Percentiles rank a stretch among this genome's conserved stretches.
These are phyloP conservation scores for Grosmannia serpens DNA, from an alignment of 2,329 filamentous ascomycete genomes.

Conservation along the genomic window DNA sequence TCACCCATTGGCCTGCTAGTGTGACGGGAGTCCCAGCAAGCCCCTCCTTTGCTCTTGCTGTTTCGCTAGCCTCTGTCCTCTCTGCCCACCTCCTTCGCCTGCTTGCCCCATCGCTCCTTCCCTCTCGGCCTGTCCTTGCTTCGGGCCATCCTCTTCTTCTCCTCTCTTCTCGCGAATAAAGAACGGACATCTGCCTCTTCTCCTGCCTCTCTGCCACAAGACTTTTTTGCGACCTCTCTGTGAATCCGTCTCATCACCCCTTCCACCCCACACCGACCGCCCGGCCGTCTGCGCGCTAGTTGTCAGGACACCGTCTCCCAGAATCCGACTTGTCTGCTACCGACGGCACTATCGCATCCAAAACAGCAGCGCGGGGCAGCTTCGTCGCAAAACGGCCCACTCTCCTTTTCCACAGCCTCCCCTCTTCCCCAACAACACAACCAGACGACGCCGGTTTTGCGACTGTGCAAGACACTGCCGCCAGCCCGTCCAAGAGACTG, in stretches of 20 bases:
- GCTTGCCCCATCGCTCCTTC: neutral
- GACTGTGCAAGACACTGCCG: neutral
- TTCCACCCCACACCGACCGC: neutral
- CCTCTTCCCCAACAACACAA: neutral
- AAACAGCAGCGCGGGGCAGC: conserved; percentile 10
- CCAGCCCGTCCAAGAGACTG: neutral
- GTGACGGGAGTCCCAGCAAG: neutral
- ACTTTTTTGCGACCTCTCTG: neutral
- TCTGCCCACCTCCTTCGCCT: neutral
- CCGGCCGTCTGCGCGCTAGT: neutral
- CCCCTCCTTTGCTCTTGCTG: neutral
- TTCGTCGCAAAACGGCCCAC: conserved; percentile 6
- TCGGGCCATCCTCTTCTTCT: neutral
- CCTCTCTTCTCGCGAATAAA: neutral
- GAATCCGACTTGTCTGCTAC: neutral
- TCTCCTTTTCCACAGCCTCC: neutral
- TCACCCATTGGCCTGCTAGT: conserved; percentile 1
- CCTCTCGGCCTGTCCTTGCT: neutral
- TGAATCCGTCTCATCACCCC: too few species aligned
- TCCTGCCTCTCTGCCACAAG: neutral
- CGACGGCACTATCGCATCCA: conserved; percentile 6
- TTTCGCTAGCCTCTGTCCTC: neutral
- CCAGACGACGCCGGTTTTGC: neutral
- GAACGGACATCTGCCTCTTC: neutral
- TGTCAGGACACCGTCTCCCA: neutral